A percentile compares a stretch with the other conserved stretches of the same genome.
phyloP scores from a whole-genome alignment of 176 grass and related monocot species.

The barley (Hordeum vulgare) region DNA sequence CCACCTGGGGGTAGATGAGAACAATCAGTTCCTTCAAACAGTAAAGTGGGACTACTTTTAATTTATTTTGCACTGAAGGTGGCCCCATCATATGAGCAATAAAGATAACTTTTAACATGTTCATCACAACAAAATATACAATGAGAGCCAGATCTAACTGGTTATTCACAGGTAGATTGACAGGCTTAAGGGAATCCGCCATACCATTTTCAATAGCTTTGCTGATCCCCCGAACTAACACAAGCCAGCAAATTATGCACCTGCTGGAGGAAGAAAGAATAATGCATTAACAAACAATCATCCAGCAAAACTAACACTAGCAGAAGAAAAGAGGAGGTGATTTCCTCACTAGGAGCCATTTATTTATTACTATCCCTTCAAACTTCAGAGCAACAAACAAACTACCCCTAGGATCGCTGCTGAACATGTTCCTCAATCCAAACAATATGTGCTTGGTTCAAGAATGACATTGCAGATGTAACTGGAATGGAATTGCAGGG shows the following conservation, averaged over 20 bases:
- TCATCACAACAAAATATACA: neutral
- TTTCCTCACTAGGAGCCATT: neutral
- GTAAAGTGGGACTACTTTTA: neutral
- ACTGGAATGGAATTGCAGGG: neutral
- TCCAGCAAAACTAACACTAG: neutral
- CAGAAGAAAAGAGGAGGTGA: neutral
- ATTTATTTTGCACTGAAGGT: neutral
- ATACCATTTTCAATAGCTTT: slow-evolving; percentile 31
- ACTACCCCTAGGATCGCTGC: no score
- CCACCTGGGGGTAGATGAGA: slow-evolving; percentile 41
- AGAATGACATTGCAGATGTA: neutral
- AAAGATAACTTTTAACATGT: neutral
- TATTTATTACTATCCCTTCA: neutral
- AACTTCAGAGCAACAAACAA: slow-evolving; percentile 2
- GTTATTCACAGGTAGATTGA: neutral
- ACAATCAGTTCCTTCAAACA: neutral
- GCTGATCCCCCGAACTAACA: neutral
- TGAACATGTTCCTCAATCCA: neutral
- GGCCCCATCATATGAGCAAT: neutral
- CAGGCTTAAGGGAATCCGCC: neutral
- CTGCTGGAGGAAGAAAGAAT: slow-evolving; percentile 14
- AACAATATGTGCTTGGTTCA: neutral
- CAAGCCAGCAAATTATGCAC: neutral
- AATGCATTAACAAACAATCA: neutral
- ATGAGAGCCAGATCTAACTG: neutral